Evolutionary conservation across 345 rosid species (phyloP).

Genomic region (Angophora floribunda): DNA sequence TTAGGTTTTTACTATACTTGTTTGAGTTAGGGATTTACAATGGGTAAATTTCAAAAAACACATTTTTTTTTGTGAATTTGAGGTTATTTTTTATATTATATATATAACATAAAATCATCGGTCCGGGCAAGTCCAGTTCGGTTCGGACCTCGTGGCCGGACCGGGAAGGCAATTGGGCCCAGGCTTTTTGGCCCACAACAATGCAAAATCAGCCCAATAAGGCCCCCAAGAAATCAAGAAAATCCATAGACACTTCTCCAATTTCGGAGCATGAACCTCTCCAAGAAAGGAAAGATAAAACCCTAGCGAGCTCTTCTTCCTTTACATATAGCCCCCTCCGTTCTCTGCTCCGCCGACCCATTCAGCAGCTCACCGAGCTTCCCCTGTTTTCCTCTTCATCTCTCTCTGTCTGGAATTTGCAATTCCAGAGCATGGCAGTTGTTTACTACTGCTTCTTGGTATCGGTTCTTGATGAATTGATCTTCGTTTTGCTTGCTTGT

Average conservation of each 20-base stretch:
- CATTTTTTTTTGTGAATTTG: not conserved
- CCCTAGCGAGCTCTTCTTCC: not conserved
- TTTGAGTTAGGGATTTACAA: no score
- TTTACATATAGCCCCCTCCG: not conserved
- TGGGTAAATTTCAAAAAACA: no score
- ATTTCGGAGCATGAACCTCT: not conserved
- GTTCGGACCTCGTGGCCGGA: not conserved
- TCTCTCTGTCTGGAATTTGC: not conserved
- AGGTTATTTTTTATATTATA: no score
- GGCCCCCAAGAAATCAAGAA: not conserved
- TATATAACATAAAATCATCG: not conserved
- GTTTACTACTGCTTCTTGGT: not conserved
- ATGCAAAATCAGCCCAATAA: not conserved
- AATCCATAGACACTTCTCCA: not conserved
- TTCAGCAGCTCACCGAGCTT: not conserved
- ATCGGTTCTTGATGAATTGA: not conserved
- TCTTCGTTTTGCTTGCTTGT: not conserved
- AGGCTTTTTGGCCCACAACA: not conserved
- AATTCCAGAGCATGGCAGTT: not conserved
- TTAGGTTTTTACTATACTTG: no score
- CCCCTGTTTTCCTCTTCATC: not conserved
- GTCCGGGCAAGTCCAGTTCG: not conserved
- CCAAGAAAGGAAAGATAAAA: not conserved
- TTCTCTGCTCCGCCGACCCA: not conserved
- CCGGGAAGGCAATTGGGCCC: not conserved